Percentiles rank a stretch among this genome's conserved stretches.
phyloP scores from a whole-genome alignment of 2,329 filamentous ascomycete species.

The Emmonsia crescens region DNA sequence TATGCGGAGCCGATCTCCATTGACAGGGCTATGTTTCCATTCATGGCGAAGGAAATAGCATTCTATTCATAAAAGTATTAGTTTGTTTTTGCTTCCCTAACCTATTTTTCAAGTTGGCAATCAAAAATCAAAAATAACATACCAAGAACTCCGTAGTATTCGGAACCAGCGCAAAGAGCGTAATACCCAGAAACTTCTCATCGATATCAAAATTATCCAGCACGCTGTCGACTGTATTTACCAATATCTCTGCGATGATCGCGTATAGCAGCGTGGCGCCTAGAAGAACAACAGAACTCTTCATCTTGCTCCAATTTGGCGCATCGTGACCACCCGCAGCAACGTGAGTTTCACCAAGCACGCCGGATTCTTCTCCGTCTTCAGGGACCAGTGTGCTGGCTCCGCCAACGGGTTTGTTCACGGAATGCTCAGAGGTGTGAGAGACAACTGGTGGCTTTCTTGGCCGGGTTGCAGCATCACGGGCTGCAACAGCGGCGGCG shows the following conservation, averaged over 20 bases:
- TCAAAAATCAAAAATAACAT: conserved; percentile 27
- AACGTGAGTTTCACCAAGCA: conserved; percentile 29
- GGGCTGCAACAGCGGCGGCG: conserved; percentile 74
- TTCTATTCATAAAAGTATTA: conserved; percentile 46
- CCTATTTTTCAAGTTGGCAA: neutral
- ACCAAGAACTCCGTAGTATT: conserved; percentile 97
- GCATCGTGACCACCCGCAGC: conserved; percentile 74
- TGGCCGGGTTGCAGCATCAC: conserved; percentile 53
- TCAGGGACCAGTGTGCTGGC: conserved; percentile 37
- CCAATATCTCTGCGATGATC: conserved; percentile 92
- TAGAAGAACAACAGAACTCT: conserved; percentile 82
- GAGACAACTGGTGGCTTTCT: conserved; percentile 38
- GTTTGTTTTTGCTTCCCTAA: conserved; percentile 7
- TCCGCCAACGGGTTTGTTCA: conserved; percentile 29
- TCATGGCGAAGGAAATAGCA: conserved; percentile 98
- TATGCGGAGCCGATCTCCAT: conserved; percentile 99
- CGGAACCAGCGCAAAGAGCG: conserved; percentile 88
- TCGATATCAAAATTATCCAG: conserved; percentile 82
- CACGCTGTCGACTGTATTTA: conserved; percentile 95
- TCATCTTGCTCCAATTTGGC: conserved; percentile 92
- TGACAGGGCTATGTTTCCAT: conserved; percentile 93
- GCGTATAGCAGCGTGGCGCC: conserved; percentile 86
- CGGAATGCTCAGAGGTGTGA: conserved; percentile 22
- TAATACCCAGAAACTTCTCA: conserved; percentile 95
- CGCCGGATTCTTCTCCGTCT: conserved; percentile 28